Conservation (phyloP, 75 land plant genomes). For the Selaginella tamariscina region DNA sequence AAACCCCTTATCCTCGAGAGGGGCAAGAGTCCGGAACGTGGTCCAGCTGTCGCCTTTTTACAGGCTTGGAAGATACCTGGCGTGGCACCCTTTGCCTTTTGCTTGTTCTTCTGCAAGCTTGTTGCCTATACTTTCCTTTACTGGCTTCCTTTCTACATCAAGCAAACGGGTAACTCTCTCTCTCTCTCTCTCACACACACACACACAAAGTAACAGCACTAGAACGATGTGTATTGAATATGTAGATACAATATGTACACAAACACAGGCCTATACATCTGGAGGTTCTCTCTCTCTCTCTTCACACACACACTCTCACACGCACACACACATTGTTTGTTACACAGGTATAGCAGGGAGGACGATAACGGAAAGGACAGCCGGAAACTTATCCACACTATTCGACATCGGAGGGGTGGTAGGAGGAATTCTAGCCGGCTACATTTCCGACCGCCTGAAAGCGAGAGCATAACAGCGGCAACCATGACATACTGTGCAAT, state of each 20-base stretch:
- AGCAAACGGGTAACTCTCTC: constrained; percentile 37
- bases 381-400: constrained; percentile 40
- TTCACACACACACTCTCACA: not conserved
- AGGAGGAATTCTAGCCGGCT: constrained; percentile 70
- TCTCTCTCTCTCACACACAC: not conserved
- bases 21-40: constrained; percentile 5
- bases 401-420: constrained; percentile 80
- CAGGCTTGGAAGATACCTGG: constrained; percentile 60
- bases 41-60: constrained; percentile 42
- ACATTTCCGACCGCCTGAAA: constrained; percentile 53
- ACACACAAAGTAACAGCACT: no score
- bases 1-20: not conserved
- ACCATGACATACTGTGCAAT: constrained; percentile 50
- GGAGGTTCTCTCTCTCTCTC: not conserved
- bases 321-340: not conserved
- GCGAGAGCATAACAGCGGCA: constrained; percentile 61
- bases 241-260: no score
- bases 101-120: constrained; percentile 72
- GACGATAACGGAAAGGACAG: not conserved
- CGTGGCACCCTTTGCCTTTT: constrained; percentile 47
- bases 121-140: constrained; percentile 71
- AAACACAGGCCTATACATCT: no score
- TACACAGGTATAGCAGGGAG: not conserved
- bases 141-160: constrained; percentile 66
- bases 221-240: no score